These are phyloP conservation scores for Cucurbita argyrosperma DNA, from an alignment of 306 rosid genomes.

Conservation along the genomic window DNA sequence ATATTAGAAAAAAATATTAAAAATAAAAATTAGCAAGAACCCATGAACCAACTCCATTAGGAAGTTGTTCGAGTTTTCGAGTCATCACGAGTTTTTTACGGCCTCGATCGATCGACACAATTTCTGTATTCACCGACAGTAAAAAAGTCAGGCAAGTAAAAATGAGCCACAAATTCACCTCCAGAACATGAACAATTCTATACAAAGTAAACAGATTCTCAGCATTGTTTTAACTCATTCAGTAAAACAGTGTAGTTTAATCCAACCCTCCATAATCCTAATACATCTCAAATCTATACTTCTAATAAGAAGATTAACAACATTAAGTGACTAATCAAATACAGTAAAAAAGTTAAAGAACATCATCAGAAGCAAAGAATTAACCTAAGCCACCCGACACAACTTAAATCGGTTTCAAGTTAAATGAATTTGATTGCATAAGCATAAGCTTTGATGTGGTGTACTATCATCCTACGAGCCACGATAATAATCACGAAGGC, in stretches of 20 bases:
- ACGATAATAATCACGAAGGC: constrained; percentile 6
- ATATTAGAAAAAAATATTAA: no score
- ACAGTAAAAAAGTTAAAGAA: constrained; percentile 1
- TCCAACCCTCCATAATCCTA: not conserved
- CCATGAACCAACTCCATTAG: no score
- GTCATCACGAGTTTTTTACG: no score
- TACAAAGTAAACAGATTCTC: constrained; percentile 1
- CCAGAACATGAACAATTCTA: not conserved
- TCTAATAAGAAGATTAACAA: not conserved
- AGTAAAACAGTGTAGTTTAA: not conserved
- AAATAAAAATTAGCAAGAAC: no score
- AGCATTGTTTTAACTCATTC: not conserved
- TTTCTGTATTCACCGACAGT: no score
- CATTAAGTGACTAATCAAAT: not conserved
- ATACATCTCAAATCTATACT: constrained; percentile 1
- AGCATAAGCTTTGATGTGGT: not conserved
- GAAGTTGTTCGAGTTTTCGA: no score
- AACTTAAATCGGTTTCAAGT: constrained; percentile 12
- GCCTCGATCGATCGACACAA: no score
- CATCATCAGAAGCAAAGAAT: constrained; percentile 20
- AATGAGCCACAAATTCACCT: no score
- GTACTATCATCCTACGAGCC: constrained; percentile 3
- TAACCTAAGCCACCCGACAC: constrained; percentile 18
- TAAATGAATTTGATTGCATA: constrained; percentile 16
- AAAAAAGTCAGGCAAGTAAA: no score